Percentiles rank a stretch among this genome's conserved stretches.
phyloP scores from a whole-genome alignment of 768 basidiomycete genomes.

The Tricholoma matsutake region DNA sequence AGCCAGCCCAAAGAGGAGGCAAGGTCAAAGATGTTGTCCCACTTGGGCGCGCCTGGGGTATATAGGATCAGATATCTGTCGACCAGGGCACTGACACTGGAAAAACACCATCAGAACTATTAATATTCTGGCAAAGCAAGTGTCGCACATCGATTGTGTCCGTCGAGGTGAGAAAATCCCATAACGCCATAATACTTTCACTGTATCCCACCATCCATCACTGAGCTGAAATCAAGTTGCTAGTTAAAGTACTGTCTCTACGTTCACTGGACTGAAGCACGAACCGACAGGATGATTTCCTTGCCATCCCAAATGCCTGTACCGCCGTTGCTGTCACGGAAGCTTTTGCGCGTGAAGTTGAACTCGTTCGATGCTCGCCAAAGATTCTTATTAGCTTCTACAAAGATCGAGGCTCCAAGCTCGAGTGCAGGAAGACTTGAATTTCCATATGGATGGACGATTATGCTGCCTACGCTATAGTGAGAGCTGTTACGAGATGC shows the following conservation, averaged over 20 bases:
- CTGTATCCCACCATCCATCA: slow-evolving; percentile 67
- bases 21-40: slow-evolving; percentile 59
- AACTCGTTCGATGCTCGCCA: slow-evolving; percentile 81
- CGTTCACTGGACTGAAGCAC: slow-evolving; percentile 14
- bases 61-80: slow-evolving; percentile 57
- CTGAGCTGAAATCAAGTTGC: slow-evolving; percentile 32
- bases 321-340: slow-evolving; percentile 47
- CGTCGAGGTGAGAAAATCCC: slow-evolving; percentile 59
- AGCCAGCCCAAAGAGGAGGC: slow-evolving; percentile 51
- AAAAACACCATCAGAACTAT: background rate
- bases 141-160: slow-evolving; percentile 50
- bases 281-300: slow-evolving; percentile 61
- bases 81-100: slow-evolving; percentile 56
- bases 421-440: slow-evolving; percentile 62
- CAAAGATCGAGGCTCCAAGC: slow-evolving; percentile 87
- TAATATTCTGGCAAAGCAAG: background rate
- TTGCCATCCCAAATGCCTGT: slow-evolving; percentile 85
- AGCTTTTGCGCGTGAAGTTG: slow-evolving; percentile 55
- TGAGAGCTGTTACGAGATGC: slow-evolving; percentile 2
- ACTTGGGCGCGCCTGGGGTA: slow-evolving; percentile 48
- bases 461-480: slow-evolving; percentile 60
- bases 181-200: slow-evolving; percentile 77
- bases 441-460: slow-evolving; percentile 70
- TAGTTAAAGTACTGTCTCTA: background rate
- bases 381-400: slow-evolving; percentile 63